Evolutionary conservation across 306 rosid species (phyloP).

Genomic region (Betula pendula): DNA sequence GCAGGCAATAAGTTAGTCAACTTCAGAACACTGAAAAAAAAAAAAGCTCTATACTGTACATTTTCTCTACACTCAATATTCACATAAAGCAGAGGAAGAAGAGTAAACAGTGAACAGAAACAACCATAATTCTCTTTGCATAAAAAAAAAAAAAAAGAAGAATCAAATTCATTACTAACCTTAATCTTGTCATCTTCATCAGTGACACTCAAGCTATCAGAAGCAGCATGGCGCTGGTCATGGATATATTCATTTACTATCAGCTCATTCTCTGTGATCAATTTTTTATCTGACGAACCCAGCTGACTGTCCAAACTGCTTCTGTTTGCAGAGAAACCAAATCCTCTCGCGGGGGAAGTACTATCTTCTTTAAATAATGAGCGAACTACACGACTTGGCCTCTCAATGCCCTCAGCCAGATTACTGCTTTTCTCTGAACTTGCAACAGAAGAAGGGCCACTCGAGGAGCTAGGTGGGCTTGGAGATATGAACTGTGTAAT

Average conservation of each 20-base stretch:
- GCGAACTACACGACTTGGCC: constrained; percentile 62
- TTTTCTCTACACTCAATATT: not conserved
- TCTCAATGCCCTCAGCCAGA: constrained; percentile 29
- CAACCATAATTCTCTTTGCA: not conserved
- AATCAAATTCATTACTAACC: constrained; percentile 38
- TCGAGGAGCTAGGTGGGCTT: constrained; percentile 32
- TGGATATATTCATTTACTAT: constrained; percentile 84
- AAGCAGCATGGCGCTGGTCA: constrained; percentile 45
- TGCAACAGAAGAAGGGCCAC: constrained; percentile 30
- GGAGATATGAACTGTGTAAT: constrained; percentile 39
- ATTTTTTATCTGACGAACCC: constrained; percentile 43
- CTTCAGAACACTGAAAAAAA: not conserved
- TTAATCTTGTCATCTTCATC: constrained; percentile 54
- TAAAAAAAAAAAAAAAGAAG: not conserved
- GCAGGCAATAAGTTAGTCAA: not conserved
- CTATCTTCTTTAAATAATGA: constrained; percentile 69
- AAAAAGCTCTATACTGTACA: not conserved
- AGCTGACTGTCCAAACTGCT: constrained; percentile 39
- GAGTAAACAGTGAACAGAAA: not conserved
- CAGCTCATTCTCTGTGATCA: constrained; percentile 65
- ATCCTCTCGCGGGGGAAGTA: constrained; percentile 24
- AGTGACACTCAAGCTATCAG: constrained; percentile 42
- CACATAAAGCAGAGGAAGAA: not conserved
- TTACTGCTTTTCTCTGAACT: constrained; percentile 42
- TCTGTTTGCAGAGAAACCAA: constrained; percentile 34